Conservation (phyloP, 495 filamentous ascomycete species). For the Arthonia radiata region DNA sequence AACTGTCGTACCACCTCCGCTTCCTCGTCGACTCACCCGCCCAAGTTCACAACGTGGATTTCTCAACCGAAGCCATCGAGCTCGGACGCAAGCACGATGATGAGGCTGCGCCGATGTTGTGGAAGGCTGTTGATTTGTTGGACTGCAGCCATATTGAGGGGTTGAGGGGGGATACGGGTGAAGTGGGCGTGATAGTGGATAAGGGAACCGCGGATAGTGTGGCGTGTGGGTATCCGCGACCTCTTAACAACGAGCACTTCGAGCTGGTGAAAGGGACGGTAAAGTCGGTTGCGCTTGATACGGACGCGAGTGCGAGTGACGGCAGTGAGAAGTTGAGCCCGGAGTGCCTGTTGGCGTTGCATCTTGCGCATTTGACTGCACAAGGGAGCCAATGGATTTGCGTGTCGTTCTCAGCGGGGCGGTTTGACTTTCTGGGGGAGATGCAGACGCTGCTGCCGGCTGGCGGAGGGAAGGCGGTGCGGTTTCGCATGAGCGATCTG, state of each 20-base stretch:
- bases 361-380: slow-evolving; percentile 7
- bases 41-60: slow-evolving; percentile 10
- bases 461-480: slow-evolving; percentile 1
- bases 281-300: too few relatives aligned
- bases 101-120: slow-evolving; percentile 5
- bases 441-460: neutral
- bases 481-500: slow-evolving; percentile 4
- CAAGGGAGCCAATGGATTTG: slow-evolving; percentile 7
- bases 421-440: slow-evolving; percentile 7
- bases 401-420: slow-evolving; percentile 7
- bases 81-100: slow-evolving; percentile 5
- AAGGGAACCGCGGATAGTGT: slow-evolving; percentile 10
- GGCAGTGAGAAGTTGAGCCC: too few relatives aligned
- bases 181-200: slow-evolving; percentile 9
- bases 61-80: slow-evolving; percentile 7
- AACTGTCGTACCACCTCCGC: slow-evolving; percentile 9
- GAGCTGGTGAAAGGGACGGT: too few relatives aligned
- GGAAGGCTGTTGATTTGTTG: slow-evolving; percentile 7
- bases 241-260: slow-evolving; percentile 4
- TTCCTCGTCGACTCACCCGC: slow-evolving; percentile 5
- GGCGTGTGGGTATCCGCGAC: slow-evolving; percentile 7
- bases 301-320: too few relatives aligned
- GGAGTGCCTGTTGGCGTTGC: too few relatives aligned
- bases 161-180: too few relatives aligned
- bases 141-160: slow-evolving; percentile 4